phyloP scores from a whole-genome alignment of 2,329 filamentous ascomycete species.

The Keithomyces neogunnii region DNA sequence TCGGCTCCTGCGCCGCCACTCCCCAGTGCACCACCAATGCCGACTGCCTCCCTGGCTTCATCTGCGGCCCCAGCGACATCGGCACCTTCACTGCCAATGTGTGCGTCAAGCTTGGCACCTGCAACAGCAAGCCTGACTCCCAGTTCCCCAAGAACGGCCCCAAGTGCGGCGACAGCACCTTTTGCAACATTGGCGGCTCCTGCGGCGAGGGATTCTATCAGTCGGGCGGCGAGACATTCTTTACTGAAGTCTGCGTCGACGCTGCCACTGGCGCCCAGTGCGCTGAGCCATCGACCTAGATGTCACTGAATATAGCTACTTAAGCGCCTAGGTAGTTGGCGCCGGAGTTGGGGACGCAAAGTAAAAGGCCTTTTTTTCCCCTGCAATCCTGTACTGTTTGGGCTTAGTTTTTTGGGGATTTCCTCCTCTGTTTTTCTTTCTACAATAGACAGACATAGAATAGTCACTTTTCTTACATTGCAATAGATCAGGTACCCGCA shows the following conservation, averaged over 20 bases:
- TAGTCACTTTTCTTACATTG: neutral
- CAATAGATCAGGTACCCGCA: neutral
- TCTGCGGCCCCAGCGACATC: neutral
- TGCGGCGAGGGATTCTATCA: neutral
- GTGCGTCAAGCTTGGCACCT: neutral
- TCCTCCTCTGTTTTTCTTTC: neutral
- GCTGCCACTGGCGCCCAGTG: neutral
- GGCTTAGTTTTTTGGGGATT: neutral
- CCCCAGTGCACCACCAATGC: neutral
- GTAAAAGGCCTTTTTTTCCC: neutral
- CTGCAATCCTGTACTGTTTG: too few relatives aligned
- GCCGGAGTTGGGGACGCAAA: neutral
- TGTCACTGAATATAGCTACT: neutral
- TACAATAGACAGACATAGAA: neutral
- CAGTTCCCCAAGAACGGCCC: neutral
- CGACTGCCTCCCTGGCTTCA: neutral
- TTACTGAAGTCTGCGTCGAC: neutral
- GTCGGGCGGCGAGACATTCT: neutral
- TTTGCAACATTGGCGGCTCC: neutral
- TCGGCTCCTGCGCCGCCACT: neutral
- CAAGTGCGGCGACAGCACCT: neutral
- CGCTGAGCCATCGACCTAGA: neutral
- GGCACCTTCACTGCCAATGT: neutral
- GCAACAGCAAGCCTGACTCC: neutral
- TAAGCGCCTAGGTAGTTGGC: neutral